phyloP scores from a whole-genome alignment of 441 rosid species.

The California macrophylla region DNA sequence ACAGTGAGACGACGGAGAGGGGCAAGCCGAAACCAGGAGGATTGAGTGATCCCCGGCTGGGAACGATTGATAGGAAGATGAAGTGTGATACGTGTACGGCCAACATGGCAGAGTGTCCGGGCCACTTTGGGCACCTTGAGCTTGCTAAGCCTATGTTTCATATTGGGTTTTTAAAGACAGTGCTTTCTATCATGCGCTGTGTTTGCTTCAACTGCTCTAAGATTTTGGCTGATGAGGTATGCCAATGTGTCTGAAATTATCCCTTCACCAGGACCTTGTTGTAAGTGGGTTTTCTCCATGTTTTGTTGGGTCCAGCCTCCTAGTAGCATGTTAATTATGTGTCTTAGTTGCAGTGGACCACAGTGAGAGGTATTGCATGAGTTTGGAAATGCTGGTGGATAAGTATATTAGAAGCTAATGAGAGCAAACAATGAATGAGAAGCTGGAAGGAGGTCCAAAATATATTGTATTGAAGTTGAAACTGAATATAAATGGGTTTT shows the following conservation, averaged over 20 bases:
- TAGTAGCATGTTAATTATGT: background rate
- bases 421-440: background rate
- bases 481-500: background rate
- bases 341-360: background rate
- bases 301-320: too few relatives aligned
- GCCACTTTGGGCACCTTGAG: conserved; percentile 95
- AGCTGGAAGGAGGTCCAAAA: background rate
- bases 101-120: conserved; percentile 94
- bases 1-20: conserved; percentile 82
- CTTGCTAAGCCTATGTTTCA: conserved; percentile 98
- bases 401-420: background rate
- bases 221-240: conserved; percentile 82
- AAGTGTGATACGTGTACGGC: conserved; percentile 95
- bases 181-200: conserved; percentile 77
- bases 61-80: conserved; percentile 82
- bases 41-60: conserved; percentile 70
- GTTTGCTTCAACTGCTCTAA: conserved; percentile 97
- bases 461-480: background rate
- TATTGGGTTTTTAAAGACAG: conserved; percentile 88
- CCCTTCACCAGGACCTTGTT: background rate
- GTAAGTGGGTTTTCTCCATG: too few relatives aligned
- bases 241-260: background rate
- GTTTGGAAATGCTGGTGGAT: background rate
- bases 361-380: background rate
- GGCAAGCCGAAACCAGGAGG: conserved; percentile 89